A percentile compares a stretch with the other conserved stretches of the same genome.
Conservation (phyloP, 768 basidiomycete genomes). For the Pleurotus djamor region DNA sequence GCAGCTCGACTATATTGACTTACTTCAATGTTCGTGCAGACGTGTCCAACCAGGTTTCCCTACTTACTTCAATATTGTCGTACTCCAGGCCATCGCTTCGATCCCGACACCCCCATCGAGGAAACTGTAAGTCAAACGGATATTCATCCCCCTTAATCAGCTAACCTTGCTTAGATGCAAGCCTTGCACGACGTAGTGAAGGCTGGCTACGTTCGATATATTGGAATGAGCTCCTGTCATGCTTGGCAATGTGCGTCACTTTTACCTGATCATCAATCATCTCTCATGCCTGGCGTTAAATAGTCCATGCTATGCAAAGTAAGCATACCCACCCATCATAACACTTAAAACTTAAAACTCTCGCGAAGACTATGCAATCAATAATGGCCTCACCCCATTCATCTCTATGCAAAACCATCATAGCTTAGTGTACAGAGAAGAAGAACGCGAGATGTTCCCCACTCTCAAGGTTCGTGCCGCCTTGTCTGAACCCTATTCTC, state of each 20-base stretch:
- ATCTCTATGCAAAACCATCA: slow-evolving; percentile 74
- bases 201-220: slow-evolving; percentile 59
- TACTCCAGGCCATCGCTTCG: slow-evolving; percentile 49
- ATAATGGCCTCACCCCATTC: slow-evolving; percentile 57
- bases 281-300: too few species aligned
- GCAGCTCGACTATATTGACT: slow-evolving; percentile 74
- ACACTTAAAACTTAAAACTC: neutral
- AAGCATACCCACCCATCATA: slow-evolving; percentile 8
- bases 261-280: too few species aligned
- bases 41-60: neutral
- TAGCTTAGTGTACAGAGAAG: slow-evolving; percentile 60
- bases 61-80: neutral
- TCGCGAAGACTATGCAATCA: slow-evolving; percentile 54
- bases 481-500: neutral
- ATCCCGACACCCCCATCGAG: slow-evolving; percentile 54
- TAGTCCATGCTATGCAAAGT: slow-evolving; percentile 61
- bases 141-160: too few species aligned
- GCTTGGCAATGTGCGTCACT: slow-evolving; percentile 46
- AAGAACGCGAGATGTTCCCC: slow-evolving; percentile 66
- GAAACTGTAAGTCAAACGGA: too few species aligned
- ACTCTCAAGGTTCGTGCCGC: slow-evolving; percentile 38
- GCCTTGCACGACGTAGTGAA: slow-evolving; percentile 68
- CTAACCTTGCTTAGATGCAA: slow-evolving; percentile 44
- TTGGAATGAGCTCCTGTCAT: slow-evolving; percentile 56
- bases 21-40: slow-evolving; percentile 57